Evolutionary conservation across 2,329 filamentous ascomycete species (phyloP).

Genomic region (Monosporascus sp.): DNA sequence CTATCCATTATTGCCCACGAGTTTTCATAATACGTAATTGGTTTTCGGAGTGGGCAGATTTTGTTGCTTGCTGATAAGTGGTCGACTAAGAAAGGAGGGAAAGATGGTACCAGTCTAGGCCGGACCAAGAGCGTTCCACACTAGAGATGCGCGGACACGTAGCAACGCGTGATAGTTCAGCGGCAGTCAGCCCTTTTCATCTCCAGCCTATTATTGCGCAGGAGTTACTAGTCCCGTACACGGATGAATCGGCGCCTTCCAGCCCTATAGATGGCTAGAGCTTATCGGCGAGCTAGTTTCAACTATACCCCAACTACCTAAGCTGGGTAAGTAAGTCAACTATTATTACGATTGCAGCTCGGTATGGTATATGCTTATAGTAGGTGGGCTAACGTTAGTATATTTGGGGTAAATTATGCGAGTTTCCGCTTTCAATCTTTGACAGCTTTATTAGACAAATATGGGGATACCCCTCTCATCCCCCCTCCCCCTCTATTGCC

Average conservation of each 20-base stretch:
- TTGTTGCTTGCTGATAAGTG: not conserved
- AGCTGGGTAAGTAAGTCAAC: not conserved
- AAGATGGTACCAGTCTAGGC: too few relatives aligned
- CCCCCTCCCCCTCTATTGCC: too few relatives aligned
- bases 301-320: not conserved
- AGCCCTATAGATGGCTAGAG: not conserved
- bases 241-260: not conserved
- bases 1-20: not conserved
- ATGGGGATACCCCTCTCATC: too few relatives aligned
- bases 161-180: not conserved
- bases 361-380: too few relatives aligned
- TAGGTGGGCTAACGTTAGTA: too few relatives aligned
- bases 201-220: not conserved
- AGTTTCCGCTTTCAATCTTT: too few relatives aligned
- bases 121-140: not conserved
- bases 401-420: too few relatives aligned
- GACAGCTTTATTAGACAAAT: too few relatives aligned
- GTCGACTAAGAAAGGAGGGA: too few relatives aligned
- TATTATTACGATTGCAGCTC: too few relatives aligned
- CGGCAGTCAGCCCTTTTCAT: not conserved
- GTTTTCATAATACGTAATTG: not conserved
- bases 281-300: not conserved
- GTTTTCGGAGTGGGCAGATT: not conserved
- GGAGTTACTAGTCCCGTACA: not conserved
- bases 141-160: not conserved